Evolutionary conservation across 805 yeast species (phyloP), one percentile per base, ranked within the genome.

Genomic region (Teunomyces lycoperdinae): DNA sequence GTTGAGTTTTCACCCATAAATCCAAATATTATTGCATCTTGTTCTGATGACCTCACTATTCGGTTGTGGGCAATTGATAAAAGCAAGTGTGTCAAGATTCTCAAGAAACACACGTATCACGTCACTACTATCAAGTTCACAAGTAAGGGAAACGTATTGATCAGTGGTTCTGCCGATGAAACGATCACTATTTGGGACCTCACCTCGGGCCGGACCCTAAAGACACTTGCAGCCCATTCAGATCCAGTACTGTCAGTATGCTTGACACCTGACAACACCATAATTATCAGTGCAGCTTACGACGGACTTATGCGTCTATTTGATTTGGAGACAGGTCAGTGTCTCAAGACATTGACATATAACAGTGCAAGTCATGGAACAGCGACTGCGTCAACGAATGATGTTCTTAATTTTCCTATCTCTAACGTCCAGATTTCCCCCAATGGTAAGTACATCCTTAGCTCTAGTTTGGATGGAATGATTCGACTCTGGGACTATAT

Each of bases 221-320:
- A 86, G 59, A 88, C 95, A 0, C 69, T 92, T 43, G 86, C 96
- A 34, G 97, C 98, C 0, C 99, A 92, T 66, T 81, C 95, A 0
- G 97, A 89, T 56, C 95, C 97, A 0, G 87, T 94, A 1, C 81
- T 88, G 17, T 77, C 88, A 0, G 71, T 91, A 1, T 84, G 89
- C 57, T 68, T 92, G 42, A 80, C 87, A 2, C 82, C 79, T 47
- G 96, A 87, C 55, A 90, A 91, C 49, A 78, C 96, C 0, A 80
- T 94, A 32, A 80, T 94, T 7, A 86, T 84, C 2, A 85, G 96
- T 52, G 94, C 95, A 0, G 85, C 96, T 13, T 86, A 85, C 62
- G 99, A 92, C 66, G 99, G 99, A 3, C 74, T 89, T 54, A 85
- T 92, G 77, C 74, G 99, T 43, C 70, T 92, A 13, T 92, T 95